Percentiles rank a stretch among this genome's conserved stretches.
Evolutionary conservation across 768 basidiomycete genomes (phyloP).

Genomic region (Russula sp.): DNA sequence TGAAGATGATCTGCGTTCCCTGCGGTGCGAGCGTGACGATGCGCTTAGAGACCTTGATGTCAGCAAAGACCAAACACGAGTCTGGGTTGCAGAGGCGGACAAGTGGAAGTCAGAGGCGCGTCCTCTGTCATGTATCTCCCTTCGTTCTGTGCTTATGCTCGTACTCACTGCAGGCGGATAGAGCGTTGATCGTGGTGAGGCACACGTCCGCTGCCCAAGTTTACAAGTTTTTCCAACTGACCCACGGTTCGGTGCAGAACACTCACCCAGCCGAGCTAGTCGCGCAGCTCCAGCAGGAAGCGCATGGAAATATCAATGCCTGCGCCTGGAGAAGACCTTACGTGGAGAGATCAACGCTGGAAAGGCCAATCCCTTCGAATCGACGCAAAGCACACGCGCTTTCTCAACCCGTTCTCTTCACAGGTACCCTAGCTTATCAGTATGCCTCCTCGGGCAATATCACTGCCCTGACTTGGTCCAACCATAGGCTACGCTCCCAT

Average conservation of each 20-base stretch:
- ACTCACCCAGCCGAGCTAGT: slow-evolving; percentile 57
- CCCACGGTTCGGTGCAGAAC: slow-evolving; percentile 35
- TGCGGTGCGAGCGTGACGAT: slow-evolving; percentile 22
- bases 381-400: no score
- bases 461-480: no score
- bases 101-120: slow-evolving; percentile 24
- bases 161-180: slow-evolving; percentile 8
- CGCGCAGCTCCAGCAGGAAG: slow-evolving; percentile 55
- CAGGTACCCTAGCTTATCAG: no score
- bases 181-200: slow-evolving; percentile 5
- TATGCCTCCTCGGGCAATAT: no score
- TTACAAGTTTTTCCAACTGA: neutral
- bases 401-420: no score
- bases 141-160: neutral
- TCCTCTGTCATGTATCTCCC: neutral
- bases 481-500: no score
- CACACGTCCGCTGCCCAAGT: neutral
- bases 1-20: slow-evolving; percentile 19
- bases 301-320: slow-evolving; percentile 64
- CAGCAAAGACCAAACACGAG: slow-evolving; percentile 10
- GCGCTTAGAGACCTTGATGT: slow-evolving; percentile 15
- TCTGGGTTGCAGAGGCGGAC: slow-evolving; percentile 15
- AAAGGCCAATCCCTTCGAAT: no score
- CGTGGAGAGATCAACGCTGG: no score
- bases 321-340: slow-evolving; percentile 42